These are phyloP conservation scores for Scutellaria barbata DNA, from an alignment of 257 asterid genomes.

Conservation along the genomic window DNA sequence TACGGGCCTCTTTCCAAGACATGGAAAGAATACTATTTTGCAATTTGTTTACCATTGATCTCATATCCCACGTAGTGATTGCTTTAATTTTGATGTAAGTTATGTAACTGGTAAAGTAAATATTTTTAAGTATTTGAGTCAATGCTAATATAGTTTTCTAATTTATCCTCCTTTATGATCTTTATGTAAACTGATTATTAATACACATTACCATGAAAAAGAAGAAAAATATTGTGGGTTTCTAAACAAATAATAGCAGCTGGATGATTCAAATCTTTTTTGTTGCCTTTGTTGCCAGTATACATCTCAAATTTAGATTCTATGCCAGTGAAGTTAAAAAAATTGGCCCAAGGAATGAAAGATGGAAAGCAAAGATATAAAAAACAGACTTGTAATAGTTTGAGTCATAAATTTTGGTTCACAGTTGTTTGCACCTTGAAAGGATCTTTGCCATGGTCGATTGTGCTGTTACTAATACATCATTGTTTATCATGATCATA, in stretches of 20 bases:
- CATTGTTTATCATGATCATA: conserved; percentile 26
- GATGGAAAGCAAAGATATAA: neutral
- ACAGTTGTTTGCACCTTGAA: too few species aligned
- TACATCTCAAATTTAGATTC: conserved; percentile 3
- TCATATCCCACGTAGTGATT: neutral
- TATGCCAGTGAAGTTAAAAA: neutral
- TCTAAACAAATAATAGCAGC: neutral
- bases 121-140: conserved; percentile 16
- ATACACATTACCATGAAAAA: neutral
- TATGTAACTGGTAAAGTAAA: neutral
- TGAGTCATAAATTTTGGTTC: neutral
- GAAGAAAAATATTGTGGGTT: neutral
- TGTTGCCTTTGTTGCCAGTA: conserved; percentile 15
- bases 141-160: neutral
- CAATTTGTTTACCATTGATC: neutral
- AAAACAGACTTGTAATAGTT: neutral
- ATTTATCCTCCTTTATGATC: neutral
- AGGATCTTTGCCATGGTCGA: too few species aligned
- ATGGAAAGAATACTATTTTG: neutral
- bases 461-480: conserved; percentile 22
- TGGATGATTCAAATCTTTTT: neutral
- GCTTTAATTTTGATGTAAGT: too few species aligned
- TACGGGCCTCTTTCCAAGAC: neutral
- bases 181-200: neutral
- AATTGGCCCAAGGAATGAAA: neutral